Conservation (phyloP, 2,329 filamentous ascomycete species). For the Proliferodiscus dingleyae region DNA sequence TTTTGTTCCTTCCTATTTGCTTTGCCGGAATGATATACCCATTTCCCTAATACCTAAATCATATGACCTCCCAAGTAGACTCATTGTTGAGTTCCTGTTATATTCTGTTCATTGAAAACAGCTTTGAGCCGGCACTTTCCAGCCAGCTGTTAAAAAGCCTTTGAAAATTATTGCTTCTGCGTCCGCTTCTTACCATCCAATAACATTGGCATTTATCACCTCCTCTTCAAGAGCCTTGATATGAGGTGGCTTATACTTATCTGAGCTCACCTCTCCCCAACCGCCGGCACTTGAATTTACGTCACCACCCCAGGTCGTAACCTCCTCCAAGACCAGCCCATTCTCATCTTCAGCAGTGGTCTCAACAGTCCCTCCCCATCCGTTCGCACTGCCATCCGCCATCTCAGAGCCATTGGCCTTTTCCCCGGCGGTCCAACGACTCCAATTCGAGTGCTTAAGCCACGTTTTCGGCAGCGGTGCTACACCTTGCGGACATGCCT, state of each 20-base stretch:
- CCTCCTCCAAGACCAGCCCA: conserved; percentile 3
- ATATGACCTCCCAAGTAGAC: too few relatives aligned
- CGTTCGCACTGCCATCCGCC: background rate
- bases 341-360: conserved; percentile 1
- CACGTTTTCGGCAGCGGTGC: conserved; percentile 4
- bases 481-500: conserved; percentile 4
- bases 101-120: background rate
- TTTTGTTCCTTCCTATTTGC: too few relatives aligned
- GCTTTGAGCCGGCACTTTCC: background rate
- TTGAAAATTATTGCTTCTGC: background rate
- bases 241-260: conserved; percentile 17
- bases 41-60: too few relatives aligned
- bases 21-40: too few relatives aligned
- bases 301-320: background rate
- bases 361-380: conserved; percentile 1
- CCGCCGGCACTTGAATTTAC: too few relatives aligned
- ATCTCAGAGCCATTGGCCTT: too few relatives aligned
- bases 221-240: conserved; percentile 16
- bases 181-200: conserved; percentile 7
- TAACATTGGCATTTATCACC: conserved; percentile 2
- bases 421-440: background rate
- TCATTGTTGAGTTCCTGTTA: too few relatives aligned
- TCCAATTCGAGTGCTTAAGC: background rate
- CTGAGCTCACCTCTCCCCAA: background rate
- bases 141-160: background rate